Evolutionary conservation across 768 basidiomycete species (phyloP), one percentile per base, ranked within the genome.

Genomic region (Phaeotremella fagi): DNA sequence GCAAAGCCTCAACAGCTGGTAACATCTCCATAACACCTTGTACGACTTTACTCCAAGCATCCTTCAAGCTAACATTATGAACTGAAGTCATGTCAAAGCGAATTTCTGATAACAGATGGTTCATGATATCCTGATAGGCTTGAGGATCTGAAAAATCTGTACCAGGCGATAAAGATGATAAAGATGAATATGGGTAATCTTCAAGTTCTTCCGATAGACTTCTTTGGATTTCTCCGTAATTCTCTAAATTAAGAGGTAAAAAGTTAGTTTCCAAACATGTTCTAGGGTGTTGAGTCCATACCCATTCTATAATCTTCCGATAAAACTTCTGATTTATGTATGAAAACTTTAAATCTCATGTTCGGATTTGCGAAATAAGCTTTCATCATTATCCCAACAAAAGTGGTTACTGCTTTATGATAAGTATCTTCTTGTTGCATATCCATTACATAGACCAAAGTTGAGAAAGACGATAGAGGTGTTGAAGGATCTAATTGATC

Each of bases 1-100:
- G 79, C 36, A 97, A 76, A 44, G 86, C 86, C 72, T 98, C 92
- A 3, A 95, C 79, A 68, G 85, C 87, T 1, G 87, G 87, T 28
- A 94, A 76, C 11, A 87, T 85, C 56, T 86, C 86, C 52, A 91
- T 83, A 28, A 91, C 79, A 63, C 87, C 88, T 70, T 94, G 90
- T 20, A 95, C 75, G 36, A 92, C 87, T 38, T 83, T 83, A 4
- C 90, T 92, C 75, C 95, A 90, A 0, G 91, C 90, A 63, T 94
- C 90, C 68, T 88, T 87, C 24, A 94, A 78, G 1, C 89, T 85
- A 60, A 91, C 87, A 70, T 98, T 90, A 66, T 91, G 90, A 22
- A 95, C 87, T 0, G 88, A 90, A 1, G 94, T 97, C 50, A 97
- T 80, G 73, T 91, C 83, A 67, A 91, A 94, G 66, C 87, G 88